Evolutionary conservation across 805 yeast genomes (phyloP), one percentile per base, ranked within the genome.

Genomic region (Isabelozyma gotoi): DNA sequence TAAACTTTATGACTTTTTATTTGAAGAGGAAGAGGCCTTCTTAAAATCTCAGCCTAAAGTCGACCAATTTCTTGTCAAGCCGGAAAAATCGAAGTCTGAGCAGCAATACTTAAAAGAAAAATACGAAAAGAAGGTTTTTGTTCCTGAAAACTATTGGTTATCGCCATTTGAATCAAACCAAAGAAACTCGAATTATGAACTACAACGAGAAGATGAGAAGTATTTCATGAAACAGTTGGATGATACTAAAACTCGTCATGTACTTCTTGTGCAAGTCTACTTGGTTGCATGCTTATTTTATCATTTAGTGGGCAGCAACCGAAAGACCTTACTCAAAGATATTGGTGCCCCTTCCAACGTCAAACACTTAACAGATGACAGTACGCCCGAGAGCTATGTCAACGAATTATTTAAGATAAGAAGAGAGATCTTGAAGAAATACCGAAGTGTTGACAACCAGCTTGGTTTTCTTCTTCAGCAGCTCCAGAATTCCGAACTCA

Each of bases 311-410:
- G 47, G 56, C 1, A 38, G 45, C 8, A 48, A 53, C 24, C 68
- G 62, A 38, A 46, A 43, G 21, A 52, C 50, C 0, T 49, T 68
- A 27, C 43, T 67, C 19, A 32, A 39, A 10, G 42, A 48, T 0
- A 40, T 60, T 2, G 55, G 55, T 5, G 63, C 68, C 1, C 67
- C 68, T 0, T 32, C 60, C 2, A 52, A 53, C n/a, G 48, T 62
- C 7, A 70, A 66, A 47, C 76, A 71, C 46, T 49, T 71, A 7
- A 57, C 60, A 0, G 75, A 71, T 20, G 72, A 66, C 4, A 18
- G 47, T 10, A 50, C 57, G 8, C 63, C 65, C 2, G 69, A 65
- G 18, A 35, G 38, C 19, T 38, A 57, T 32, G 57, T 51, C 17
- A 45, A 47, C 12, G 46, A 52, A 7, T 56, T 63, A 18, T 44